Base-by-base conservation (phyloP, 371 early-diverging fungal species). In the Circinella minor region DNA sequence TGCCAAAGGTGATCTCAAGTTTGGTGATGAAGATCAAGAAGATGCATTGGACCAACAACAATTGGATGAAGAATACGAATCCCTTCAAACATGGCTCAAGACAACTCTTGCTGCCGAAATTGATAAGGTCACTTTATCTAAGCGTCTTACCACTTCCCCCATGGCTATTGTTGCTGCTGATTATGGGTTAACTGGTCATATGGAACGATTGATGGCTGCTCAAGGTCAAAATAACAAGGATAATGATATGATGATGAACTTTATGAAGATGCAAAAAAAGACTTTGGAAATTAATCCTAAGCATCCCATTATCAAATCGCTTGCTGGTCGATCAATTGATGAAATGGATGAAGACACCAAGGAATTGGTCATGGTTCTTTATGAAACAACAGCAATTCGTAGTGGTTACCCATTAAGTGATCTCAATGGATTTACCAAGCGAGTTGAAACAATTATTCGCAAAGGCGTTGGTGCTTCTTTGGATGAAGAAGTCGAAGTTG, bases 241-340 rank as follows among this genome's bases (percentile, higher is more conserved):
- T 67, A 86, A 88, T 70, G 89, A 92, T 39, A 72, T 74, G 38
- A 76, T 83, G 65, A 83, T 92, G 79, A 77, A 81, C 48, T 73
- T 80, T 18, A 88, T 88, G 80, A 89, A 87, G 69, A 63, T 78
- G 61, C 83, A 77, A 65, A 95, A 94, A 83, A 93, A 93, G 86
- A 88, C 89, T 20, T 77, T 97, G 20, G 95, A 96, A 72, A 91
- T 97, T 77, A 97, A 97, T 76, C 95, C 96, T 1, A 70, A 86
- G 3, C 92, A 93, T 65, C 90, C 91, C 9, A 67, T 93, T 55
- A 88, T 93, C 66, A 62, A 81, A 17, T 76, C 81, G 4, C 66
- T 93, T 65, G 71, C 90, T 59, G 84, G 82, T 34, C 81, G 83
- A 38, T 87, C 86, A 3, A 75, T 81, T 66, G 69, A 74, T 34